Percentiles rank a stretch among this genome's conserved stretches.
Conservation (phyloP, 1,284 basidiomycete genomes). For the Ustilago nuda region DNA sequence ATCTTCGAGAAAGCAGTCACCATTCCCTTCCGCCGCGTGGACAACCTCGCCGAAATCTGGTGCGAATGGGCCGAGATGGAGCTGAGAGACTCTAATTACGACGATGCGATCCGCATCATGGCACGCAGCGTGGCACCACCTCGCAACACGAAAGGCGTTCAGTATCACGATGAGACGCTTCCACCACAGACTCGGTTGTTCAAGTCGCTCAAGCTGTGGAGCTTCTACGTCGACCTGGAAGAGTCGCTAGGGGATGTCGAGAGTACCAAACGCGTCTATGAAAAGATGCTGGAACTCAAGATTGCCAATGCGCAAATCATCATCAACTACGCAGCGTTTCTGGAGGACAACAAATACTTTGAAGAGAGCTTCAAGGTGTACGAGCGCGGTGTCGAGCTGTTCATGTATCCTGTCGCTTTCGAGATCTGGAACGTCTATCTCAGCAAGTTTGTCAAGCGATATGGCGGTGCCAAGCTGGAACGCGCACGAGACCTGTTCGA, state of each 20-base stretch:
- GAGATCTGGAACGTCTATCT: slow-evolving; percentile 99
- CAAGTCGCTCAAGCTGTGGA: slow-evolving; percentile 98
- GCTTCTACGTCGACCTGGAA: slow-evolving; percentile 96
- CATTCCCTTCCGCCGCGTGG: slow-evolving; percentile 92
- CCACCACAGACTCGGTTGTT: slow-evolving; percentile 90
- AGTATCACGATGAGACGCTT: slow-evolving; percentile 93
- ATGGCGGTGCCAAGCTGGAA: slow-evolving; percentile 92
- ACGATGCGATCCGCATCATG: slow-evolving; percentile 93
- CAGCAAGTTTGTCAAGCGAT: slow-evolving; percentile 95
- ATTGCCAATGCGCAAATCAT: slow-evolving; percentile 97
- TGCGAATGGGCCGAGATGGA: slow-evolving; percentile 99
- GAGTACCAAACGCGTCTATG: slow-evolving; percentile 90
- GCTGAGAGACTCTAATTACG: slow-evolving; percentile 93
- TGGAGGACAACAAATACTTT: slow-evolving; percentile 97
- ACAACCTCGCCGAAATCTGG: slow-evolving; percentile 98
- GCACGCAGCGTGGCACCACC: slow-evolving; percentile 86
- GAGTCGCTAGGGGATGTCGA: slow-evolving; percentile 95
- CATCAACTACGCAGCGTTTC: slow-evolving; percentile 94
- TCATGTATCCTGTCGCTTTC: slow-evolving; percentile 97
- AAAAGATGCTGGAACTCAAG: slow-evolving; percentile 94
- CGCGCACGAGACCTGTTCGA: slow-evolving; percentile 96
- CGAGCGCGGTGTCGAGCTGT: slow-evolving; percentile 95
- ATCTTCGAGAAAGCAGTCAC: slow-evolving; percentile 91
- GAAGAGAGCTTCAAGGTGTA: slow-evolving; percentile 99
- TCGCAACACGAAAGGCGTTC: slow-evolving; percentile 84